Evolutionary conservation across 768 basidiomycete species (phyloP).

Genomic region (Nevesoporus exiguus): DNA sequence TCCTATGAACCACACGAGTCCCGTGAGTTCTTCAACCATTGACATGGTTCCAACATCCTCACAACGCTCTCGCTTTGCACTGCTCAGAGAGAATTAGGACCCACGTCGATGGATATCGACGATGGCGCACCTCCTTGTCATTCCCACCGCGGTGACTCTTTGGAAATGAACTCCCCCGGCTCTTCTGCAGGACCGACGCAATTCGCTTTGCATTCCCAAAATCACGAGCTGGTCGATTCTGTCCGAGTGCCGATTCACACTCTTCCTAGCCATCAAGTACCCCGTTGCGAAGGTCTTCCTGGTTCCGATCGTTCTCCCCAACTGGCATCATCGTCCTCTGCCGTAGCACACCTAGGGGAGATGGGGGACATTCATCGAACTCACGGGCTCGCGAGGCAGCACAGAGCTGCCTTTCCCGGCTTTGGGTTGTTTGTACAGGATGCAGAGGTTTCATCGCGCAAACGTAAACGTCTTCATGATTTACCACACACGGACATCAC

Average conservation of each 20-base stretch:
- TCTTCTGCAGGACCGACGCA: background rate
- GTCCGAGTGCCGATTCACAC: background rate
- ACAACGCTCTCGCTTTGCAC: background rate
- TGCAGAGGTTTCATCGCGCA: conserved; percentile 1
- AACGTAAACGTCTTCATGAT: conserved; percentile 17
- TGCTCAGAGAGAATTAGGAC: conserved; percentile 8
- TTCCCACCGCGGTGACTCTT: background rate
- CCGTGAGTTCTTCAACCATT: conserved; percentile 10
- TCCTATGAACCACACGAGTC: conserved; percentile 14
- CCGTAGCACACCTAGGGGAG: background rate
- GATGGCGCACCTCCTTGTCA: background rate
- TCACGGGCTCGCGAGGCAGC: background rate
- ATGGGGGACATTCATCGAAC: background rate
- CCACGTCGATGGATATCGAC: conserved; percentile 12
- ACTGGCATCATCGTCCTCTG: background rate
- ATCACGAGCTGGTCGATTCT: background rate
- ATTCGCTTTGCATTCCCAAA: background rate
- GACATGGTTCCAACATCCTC: background rate
- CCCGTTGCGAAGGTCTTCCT: background rate
- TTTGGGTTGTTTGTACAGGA: background rate
- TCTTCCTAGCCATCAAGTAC: background rate
- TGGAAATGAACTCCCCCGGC: background rate
- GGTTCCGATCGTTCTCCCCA: background rate
- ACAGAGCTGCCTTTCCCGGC: background rate
- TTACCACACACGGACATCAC: background rate